Base-by-base conservation (phyloP, 805 yeast genomes). In the Lipomyces japonicus region DNA sequence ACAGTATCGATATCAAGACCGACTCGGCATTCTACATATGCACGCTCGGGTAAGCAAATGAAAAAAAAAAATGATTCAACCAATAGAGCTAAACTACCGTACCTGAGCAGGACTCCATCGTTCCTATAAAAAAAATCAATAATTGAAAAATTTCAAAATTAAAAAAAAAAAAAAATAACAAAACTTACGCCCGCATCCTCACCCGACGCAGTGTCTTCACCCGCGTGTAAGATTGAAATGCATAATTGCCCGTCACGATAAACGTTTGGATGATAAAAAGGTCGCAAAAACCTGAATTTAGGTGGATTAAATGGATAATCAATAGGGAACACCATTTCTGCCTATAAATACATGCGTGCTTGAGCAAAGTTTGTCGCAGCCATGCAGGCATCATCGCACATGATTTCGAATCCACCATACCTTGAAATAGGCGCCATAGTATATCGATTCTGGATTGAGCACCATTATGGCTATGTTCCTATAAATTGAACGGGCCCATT, bases 251-350 rank as follows among this genome's bases (percentile, higher is more conserved):
- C 97, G 68, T 90, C 96, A 53, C 87, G 78, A 70, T 91, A 91
- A 48, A 91, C 95, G 67, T 91, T 91, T 23, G 97, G 97, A 32
- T 91, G 97, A 71, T 81, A 90, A 60, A 91, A 86, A 38, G 95
- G 84, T 12, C 97, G 96, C 5, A 91, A 83, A 74, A 91, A 91
- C 61, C 95, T 75, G 72, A 89, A 91, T 32, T 84, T 80, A 38
- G 97, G 98, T 25, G 98, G 98, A 21, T 86, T 74, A 65, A 79
- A 91, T 2, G 97, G 98, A 70, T 83, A 91, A 68, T 89, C 95
- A 21, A 74, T 70, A 4, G 97, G 97, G 70, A 91, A 91, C 60
- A 83, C 77, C 95, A 91, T 87, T 66, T 87, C 95, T 21, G 96
- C 96, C 66, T 67, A 36, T 6, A 18, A 12, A 12, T 34, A 12